Evolutionary conservation across 2,329 filamentous ascomycete species (phyloP).

Genomic region (Claviceps sp.): DNA sequence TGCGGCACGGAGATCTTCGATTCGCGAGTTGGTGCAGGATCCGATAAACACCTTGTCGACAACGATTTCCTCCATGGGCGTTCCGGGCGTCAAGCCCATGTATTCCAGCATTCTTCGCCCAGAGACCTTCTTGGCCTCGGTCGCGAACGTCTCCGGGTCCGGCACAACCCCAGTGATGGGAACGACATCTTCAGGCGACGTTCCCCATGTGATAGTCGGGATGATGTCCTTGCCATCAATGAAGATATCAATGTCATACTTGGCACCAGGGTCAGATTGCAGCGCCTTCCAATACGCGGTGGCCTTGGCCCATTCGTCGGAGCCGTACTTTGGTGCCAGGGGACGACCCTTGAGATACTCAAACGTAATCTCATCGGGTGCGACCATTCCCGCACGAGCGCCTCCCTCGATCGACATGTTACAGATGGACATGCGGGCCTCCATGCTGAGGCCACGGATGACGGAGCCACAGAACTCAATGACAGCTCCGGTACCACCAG

Average conservation of each 20-base stretch:
- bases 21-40: constrained; percentile 92
- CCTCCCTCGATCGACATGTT: constrained; percentile 99
- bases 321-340: constrained; percentile 72
- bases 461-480: constrained; percentile 97
- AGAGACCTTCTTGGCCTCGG: constrained; percentile 65
- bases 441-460: constrained; percentile 81
- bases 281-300: constrained; percentile 77
- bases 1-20: constrained; percentile 85
- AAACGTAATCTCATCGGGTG: constrained; percentile 85
- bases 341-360: constrained; percentile 89
- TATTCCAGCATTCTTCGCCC: constrained; percentile 81
- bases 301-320: constrained; percentile 81
- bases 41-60: constrained; percentile 98
- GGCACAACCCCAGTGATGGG: constrained; percentile 87
- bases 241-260: constrained; percentile 79
- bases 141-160: constrained; percentile 73
- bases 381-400: constrained; percentile 91
- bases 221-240: constrained; percentile 88
- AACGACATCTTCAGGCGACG: constrained; percentile 90
- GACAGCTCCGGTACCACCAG: constrained; percentile 84
- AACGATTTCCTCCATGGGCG: constrained; percentile 78
- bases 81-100: constrained; percentile 84
- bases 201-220: constrained; percentile 93
- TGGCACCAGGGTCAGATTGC: constrained; percentile 74
- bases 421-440: constrained; percentile 97